phyloP scores from a whole-genome alignment of 2,329 filamentous ascomycete species.

The Cryoendolithus antarcticus region DNA sequence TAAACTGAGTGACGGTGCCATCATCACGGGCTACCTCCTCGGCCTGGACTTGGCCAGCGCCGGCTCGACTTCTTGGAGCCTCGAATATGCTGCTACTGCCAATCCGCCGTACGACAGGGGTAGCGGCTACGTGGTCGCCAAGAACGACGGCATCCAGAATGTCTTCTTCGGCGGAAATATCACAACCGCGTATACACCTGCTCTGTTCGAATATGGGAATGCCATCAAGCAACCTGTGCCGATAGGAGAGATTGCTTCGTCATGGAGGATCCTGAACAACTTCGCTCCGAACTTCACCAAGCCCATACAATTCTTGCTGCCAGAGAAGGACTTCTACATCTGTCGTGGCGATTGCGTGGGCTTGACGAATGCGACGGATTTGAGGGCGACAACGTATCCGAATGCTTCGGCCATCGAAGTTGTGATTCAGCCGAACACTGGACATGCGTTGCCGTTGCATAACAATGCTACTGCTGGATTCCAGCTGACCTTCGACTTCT shows the following conservation, averaged over 20 bases:
- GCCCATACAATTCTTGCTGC: conserved; percentile 24
- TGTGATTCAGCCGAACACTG: conserved; percentile 6
- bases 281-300: conserved; percentile 18
- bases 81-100: neutral
- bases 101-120: conserved; percentile 7
- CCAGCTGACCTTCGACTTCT: neutral
- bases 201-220: conserved; percentile 21
- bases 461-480: conserved; percentile 5
- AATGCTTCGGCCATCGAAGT: conserved; percentile 4
- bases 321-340: conserved; percentile 16
- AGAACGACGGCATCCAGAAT: conserved; percentile 18
- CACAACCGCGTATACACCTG: conserved; percentile 15
- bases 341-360: conserved; percentile 27
- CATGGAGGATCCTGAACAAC: conserved; percentile 10
- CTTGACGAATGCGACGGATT: conserved; percentile 1
- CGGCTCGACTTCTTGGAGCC: conserved; percentile 1
- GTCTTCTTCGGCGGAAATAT: conserved; percentile 18
- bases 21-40: conserved; percentile 9
- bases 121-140: conserved; percentile 15
- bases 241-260: conserved; percentile 18
- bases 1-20: conserved; percentile 7
- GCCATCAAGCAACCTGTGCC: conserved; percentile 24
- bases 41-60: conserved; percentile 2
- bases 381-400: conserved; percentile 2
- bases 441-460: conserved; percentile 6